These are phyloP conservation scores for Ophiostoma sp. DNA, from an alignment of 2,329 filamentous ascomycete genomes.

Conservation along the genomic window DNA sequence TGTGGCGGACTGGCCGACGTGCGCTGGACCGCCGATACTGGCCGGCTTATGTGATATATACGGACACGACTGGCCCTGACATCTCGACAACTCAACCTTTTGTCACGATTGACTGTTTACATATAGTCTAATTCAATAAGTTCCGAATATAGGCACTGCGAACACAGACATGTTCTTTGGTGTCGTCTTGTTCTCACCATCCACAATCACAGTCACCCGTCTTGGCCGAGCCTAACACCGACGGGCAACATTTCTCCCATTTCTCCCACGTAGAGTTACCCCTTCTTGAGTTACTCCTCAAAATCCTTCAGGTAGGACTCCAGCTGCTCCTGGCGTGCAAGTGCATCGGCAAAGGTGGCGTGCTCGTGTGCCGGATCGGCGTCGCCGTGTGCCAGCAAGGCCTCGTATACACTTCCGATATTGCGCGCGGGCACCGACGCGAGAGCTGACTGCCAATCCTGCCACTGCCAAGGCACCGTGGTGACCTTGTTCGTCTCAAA, in stretches of 20 bases:
- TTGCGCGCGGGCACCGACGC: conserved; percentile 40
- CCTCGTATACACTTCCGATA: conserved; percentile 53
- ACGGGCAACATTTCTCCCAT: neutral
- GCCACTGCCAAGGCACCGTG: conserved; percentile 41
- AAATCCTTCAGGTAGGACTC: conserved; percentile 28
- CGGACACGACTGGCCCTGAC: too few species aligned
- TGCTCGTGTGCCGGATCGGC: conserved; percentile 29
- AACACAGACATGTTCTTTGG: neutral
- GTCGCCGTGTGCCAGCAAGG: conserved; percentile 37
- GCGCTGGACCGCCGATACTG: neutral
- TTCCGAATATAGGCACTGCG: neutral
- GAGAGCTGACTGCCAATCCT: conserved; percentile 37
- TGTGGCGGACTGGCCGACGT: conserved; percentile 1
- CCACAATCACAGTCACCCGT: neutral
- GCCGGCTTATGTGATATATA: neutral
- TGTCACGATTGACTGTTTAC: too few species aligned
- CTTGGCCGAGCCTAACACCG: neutral
- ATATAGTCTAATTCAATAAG: neutral
- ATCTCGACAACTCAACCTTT: too few species aligned
- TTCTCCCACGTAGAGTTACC: too few species aligned
- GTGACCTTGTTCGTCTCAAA: conserved; percentile 42
- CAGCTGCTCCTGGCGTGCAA: conserved; percentile 45
- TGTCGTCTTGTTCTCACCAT: neutral
- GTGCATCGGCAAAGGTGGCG: conserved; percentile 39
- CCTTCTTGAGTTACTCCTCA: neutral